Percentiles rank a stretch among this genome's conserved stretches.
Evolutionary conservation across 148 eudicot genomes (phyloP).

Genomic region (Oxyria digyna): DNA sequence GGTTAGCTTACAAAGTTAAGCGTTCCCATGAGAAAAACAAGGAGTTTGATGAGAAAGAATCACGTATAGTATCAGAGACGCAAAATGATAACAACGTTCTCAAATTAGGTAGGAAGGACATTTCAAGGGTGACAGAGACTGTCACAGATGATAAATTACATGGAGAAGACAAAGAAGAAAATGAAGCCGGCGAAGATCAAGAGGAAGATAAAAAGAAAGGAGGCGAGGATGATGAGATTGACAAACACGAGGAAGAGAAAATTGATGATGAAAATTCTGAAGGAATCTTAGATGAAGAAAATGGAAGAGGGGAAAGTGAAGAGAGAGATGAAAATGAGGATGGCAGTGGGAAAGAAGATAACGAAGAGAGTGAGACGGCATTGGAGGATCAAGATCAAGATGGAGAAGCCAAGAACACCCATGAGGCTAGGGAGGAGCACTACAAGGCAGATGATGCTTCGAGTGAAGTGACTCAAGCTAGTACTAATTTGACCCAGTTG

Average conservation of each 20-base stretch:
- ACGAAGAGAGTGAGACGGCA: slow-evolving; percentile 19
- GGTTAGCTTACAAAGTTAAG: too few species aligned
- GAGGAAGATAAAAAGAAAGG: too few species aligned
- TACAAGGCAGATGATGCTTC: slow-evolving; percentile 96
- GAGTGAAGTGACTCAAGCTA: slow-evolving; percentile 66
- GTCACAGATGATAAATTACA: slow-evolving; percentile 22
- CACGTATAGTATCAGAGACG: too few species aligned
- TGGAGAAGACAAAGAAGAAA: slow-evolving; percentile 44
- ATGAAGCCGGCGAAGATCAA: slow-evolving; percentile 36
- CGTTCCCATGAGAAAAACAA: too few species aligned
- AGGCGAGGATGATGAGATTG: slow-evolving; percentile 37
- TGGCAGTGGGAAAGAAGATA: slow-evolving; percentile 18
- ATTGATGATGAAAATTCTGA: slow-evolving; percentile 26
- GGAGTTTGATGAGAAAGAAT: too few species aligned
- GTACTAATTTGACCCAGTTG: too few species aligned
- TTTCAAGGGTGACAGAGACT: slow-evolving; percentile 16
- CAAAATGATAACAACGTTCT: too few species aligned
- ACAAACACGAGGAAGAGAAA: slow-evolving; percentile 45
- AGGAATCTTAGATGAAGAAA: slow-evolving; percentile 12
- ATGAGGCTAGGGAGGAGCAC: slow-evolving; percentile 67
- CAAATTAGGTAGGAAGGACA: slow-evolving; percentile 2
- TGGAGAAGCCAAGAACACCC: slow-evolving; percentile 24
- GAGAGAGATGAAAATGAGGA: slow-evolving; percentile 17
- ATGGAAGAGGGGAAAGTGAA: slow-evolving; percentile 13
- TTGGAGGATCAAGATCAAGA: slow-evolving; percentile 39